Conservation (phyloP, 2,329 filamentous ascomycete genomes). For the Ilyonectria mors-panacis region DNA sequence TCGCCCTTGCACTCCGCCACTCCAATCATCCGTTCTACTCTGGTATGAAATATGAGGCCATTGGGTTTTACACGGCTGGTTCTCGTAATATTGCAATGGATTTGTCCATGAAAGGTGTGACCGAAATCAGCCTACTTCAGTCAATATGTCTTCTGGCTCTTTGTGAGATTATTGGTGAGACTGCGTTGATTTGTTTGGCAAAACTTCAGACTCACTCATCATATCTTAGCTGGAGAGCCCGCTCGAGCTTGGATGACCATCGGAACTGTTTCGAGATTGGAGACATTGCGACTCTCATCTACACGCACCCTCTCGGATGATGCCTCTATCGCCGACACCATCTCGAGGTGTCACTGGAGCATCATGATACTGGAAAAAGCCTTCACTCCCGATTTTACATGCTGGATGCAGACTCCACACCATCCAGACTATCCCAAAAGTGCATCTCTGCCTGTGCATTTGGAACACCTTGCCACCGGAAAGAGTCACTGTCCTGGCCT, state of each 20-base stretch:
- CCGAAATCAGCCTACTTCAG: constrained; percentile 36
- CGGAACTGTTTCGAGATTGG: constrained; percentile 37
- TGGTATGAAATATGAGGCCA: constrained; percentile 35
- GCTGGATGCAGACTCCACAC: background rate
- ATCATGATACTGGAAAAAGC: constrained; percentile 37
- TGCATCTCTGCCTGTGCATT: constrained; percentile 17
- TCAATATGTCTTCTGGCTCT: constrained; percentile 39
- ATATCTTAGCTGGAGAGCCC: constrained; percentile 26
- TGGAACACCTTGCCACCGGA: constrained; percentile 17
- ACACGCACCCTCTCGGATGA: background rate
- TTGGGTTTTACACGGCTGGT: constrained; percentile 40
- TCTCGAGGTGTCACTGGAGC: constrained; percentile 40
- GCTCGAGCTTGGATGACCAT: constrained; percentile 45
- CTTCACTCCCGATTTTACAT: constrained; percentile 31
- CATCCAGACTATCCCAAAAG: constrained; percentile 36
- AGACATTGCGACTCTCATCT: constrained; percentile 32
- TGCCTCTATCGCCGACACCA: constrained; percentile 5
- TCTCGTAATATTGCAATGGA: constrained; percentile 39
- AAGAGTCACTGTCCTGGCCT: constrained; percentile 42
- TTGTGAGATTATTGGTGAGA: constrained; percentile 41
- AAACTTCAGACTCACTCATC: background rate
- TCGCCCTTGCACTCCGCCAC: constrained; percentile 33
- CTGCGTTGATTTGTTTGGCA: rapidly evolving
- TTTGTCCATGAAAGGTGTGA: constrained; percentile 31
- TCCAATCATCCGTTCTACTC: constrained; percentile 35